phyloP scores from a whole-genome alignment of 768 basidiomycete species.

The Boletus rufocinnamomeus region DNA sequence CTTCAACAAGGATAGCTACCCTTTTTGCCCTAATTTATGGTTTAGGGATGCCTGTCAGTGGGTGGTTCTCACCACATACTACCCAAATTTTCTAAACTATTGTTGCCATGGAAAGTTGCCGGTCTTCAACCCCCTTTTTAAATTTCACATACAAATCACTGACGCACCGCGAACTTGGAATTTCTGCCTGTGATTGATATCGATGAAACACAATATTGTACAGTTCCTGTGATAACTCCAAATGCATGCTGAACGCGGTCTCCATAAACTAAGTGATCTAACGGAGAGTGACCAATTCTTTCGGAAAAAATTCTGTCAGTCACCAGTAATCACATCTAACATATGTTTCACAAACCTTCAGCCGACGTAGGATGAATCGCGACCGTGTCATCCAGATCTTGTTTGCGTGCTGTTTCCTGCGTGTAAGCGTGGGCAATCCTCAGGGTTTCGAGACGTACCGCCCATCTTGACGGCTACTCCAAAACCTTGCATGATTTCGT shows the following conservation, averaged over 20 bases:
- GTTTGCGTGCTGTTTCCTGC: constrained; percentile 58
- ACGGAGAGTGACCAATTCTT: constrained; percentile 61
- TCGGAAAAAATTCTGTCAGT: constrained; percentile 18
- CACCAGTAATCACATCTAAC: background rate
- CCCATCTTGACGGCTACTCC: constrained; percentile 98
- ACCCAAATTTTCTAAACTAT: background rate
- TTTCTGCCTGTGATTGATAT: background rate
- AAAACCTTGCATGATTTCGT: constrained; percentile 96
- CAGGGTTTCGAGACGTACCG: constrained; percentile 36
- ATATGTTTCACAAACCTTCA: constrained; percentile 58
- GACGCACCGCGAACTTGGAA: background rate
- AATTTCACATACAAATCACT: background rate
- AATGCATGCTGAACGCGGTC: background rate
- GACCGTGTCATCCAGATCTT: constrained; percentile 83
- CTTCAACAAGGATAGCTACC: no score
- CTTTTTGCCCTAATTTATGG: no score
- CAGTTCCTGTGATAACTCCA: background rate
- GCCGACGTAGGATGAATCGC: constrained; percentile 91
- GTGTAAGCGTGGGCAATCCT: constrained; percentile 7
- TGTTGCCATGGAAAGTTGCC: background rate
- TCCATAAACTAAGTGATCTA: constrained; percentile 22
- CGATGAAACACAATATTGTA: background rate
- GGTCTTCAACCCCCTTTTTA: background rate
- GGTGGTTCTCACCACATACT: background rate
- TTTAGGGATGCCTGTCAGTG: background rate